A percentile compares a stretch with the other conserved stretches of the same genome.
Conservation (phyloP, 31 red algal genomes). For the Asparagopsis taxiformis region DNA sequence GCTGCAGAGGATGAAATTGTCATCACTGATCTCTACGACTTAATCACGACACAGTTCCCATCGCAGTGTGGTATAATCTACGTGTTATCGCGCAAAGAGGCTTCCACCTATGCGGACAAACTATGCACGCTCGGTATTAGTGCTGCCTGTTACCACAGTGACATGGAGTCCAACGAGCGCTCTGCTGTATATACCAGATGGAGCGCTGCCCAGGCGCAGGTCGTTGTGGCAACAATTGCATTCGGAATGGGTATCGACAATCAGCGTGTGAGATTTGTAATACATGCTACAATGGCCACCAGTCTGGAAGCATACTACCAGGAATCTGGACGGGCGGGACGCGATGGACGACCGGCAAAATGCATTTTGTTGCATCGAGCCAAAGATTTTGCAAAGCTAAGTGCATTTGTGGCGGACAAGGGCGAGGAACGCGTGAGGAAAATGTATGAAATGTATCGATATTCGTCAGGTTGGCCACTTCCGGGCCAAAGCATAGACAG, state of each 20-base stretch:
- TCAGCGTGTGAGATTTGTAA: conserved; percentile 76
- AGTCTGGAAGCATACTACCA: conserved; percentile 92
- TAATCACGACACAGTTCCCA: conserved; percentile 37
- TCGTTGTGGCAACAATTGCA: conserved; percentile 94
- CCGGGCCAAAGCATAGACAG: background rate
- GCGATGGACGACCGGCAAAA: conserved; percentile 67
- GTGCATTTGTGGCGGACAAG: conserved; percentile 59
- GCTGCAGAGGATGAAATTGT: conserved; percentile 24
- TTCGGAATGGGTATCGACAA: conserved; percentile 98
- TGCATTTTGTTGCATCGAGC: conserved; percentile 76
- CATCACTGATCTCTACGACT: conserved; percentile 45
- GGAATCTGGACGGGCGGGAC: conserved; percentile 91
- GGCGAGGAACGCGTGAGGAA: conserved; percentile 24
- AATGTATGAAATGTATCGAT: conserved; percentile 48
- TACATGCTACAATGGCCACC: conserved; percentile 83
- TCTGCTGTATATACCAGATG: conserved; percentile 32
- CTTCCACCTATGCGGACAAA: conserved; percentile 53
- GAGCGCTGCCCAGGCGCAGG: conserved; percentile 26
- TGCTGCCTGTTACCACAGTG: conserved; percentile 47
- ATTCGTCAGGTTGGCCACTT: conserved; percentile 23
- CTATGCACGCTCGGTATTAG: conserved; percentile 21
- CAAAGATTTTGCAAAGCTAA: conserved; percentile 37
- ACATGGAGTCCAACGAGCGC: conserved; percentile 28
- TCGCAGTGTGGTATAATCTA: conserved; percentile 85
- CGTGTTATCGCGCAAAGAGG: conserved; percentile 80